Base-by-base conservation (phyloP, 2,329 filamentous ascomycete genomes). In the Fusarium secorum region DNA sequence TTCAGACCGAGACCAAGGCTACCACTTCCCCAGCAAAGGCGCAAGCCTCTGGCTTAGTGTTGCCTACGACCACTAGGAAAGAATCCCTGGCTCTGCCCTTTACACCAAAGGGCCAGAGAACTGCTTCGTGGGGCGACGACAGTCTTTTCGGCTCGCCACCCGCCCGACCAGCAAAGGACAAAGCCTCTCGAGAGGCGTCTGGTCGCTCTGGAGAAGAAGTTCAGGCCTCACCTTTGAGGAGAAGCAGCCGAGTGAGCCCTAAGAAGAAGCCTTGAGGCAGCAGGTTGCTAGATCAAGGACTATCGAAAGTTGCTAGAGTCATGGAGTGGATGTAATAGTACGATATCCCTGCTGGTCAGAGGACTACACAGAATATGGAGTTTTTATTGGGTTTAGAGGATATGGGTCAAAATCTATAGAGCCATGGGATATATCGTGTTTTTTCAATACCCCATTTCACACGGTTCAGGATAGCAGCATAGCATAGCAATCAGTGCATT, bases 401-500 rank as follows among this genome's bases (percentile, higher is more conserved):
- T 28, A 33, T 30, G 24, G 36, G 39, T 42, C 24, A 26, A 36
- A n/a, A 26, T 46, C 32, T 26, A 45, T 51, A 44, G 53, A 49
- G 48, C 55, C 11, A 32, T 45, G n/a, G 52, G 30, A 22, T 20
- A 36, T 32, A 32, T 22, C n/a, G 46, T 45, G 33, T 41, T 46
- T 41, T 57, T 68, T 45, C 26, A 39, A 67, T 68, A 68, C 64
- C 64, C 64, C n/a, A 13, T 45, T 30, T 22, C 36, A 38, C 51
- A 48, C 41, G 44, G 38, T 30, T 51, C 53, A 26, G 46, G 20
- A 56, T 32, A 33, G 24, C 35, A 52, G 52, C 61, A 71, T 62
- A 70, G 42, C 52, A 72, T 62, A 66, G 52, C 46, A 39, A 54
- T 28, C 22, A 45, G 45, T 52, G 54, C 64, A 60, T 71, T 61